Evolutionary conservation across 495 filamentous ascomycete genomes (phyloP).

Genomic region (Lentithecium fluviatile): DNA sequence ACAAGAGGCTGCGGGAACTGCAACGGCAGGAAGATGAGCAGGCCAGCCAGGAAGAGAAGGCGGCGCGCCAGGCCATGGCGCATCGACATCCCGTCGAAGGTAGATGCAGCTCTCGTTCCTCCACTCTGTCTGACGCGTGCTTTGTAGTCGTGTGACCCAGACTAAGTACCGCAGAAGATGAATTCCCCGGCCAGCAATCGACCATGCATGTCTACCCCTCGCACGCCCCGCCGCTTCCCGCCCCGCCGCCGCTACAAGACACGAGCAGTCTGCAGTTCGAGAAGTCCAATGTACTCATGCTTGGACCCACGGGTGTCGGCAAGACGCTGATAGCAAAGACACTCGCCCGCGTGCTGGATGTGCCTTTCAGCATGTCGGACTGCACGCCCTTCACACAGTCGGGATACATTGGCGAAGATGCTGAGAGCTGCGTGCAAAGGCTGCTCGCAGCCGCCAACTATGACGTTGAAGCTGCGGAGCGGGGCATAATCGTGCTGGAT

Average conservation of each 20-base stretch:
- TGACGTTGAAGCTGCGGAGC: constrained; percentile 79
- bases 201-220: constrained; percentile 45
- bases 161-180: constrained; percentile 55
- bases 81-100: constrained; percentile 54
- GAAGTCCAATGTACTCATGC: constrained; percentile 91
- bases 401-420: constrained; percentile 96
- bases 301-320: constrained; percentile 92
- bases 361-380: constrained; percentile 96
- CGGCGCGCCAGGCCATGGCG: constrained; percentile 47
- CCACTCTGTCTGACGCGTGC: background rate
- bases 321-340: constrained; percentile 95
- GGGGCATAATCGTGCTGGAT: constrained; percentile 91
- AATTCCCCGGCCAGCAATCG: constrained; percentile 71
- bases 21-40: constrained; percentile 74
- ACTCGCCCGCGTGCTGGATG: constrained; percentile 73
- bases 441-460: constrained; percentile 88
- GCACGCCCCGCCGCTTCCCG: constrained; percentile 36
- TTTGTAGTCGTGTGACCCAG: background rate
- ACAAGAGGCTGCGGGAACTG: constrained; percentile 79
- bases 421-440: constrained; percentile 86
- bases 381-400: constrained; percentile 97
- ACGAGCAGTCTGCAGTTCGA: constrained; percentile 72
- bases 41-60: constrained; percentile 61
- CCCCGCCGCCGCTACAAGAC: constrained; percentile 48
- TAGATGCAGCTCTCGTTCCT: constrained; percentile 37